Conservation (phyloP, 768 basidiomycete species). For the Hericium erinaceus region DNA sequence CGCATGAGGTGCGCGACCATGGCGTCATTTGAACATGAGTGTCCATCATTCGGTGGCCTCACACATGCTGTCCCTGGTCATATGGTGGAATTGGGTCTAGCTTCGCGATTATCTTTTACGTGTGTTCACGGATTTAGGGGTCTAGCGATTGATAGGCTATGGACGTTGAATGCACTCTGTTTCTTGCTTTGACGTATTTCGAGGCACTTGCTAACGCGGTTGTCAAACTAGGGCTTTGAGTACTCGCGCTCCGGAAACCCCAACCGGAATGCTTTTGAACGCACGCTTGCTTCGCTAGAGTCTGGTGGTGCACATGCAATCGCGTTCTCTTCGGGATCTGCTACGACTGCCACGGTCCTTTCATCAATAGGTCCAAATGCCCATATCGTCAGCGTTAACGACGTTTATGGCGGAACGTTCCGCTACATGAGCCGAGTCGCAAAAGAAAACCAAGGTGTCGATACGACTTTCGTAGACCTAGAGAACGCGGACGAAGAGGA, state of each 20-base stretch:
- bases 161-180: no score
- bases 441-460: slow-evolving; percentile 50
- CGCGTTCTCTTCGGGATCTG: slow-evolving; percentile 79
- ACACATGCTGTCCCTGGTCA: no score
- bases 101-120: no score
- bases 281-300: slow-evolving; percentile 71
- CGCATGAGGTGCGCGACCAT: no score
- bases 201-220: background rate
- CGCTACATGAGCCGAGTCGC: slow-evolving; percentile 72
- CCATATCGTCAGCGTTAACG: slow-evolving; percentile 82
- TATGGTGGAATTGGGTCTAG: no score
- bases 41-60: no score
- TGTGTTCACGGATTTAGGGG: no score
- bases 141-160: no score
- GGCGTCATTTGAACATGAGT: no score
- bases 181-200: background rate
- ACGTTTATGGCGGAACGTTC: slow-evolving; percentile 91
- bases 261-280: slow-evolving; percentile 73
- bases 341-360: slow-evolving; percentile 77
- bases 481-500: slow-evolving; percentile 58
- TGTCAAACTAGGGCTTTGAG: slow-evolving; percentile 58
- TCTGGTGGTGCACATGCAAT: slow-evolving; percentile 61
- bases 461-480: slow-evolving; percentile 75
- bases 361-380: slow-evolving; percentile 65
- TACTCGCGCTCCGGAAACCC: slow-evolving; percentile 90